These are phyloP conservation scores for Thelonectria rubi DNA, from an alignment of 2,329 filamentous ascomycete species.

Conservation along the genomic window DNA sequence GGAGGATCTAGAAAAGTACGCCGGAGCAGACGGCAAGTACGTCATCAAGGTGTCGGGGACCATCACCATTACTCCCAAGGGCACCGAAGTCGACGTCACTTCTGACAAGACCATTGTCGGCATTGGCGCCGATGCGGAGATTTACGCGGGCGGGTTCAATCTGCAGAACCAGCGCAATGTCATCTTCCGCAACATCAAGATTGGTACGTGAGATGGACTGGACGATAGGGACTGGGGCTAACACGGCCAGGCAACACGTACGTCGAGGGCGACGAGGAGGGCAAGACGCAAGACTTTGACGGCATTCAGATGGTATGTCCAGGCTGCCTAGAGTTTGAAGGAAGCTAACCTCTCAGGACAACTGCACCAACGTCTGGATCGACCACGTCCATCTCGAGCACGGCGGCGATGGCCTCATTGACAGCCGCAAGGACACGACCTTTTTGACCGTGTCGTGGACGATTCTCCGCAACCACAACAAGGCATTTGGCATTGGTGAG, in stretches of 20 bases:
- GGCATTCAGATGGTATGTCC: conserved; percentile 36
- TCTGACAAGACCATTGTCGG: conserved; percentile 41
- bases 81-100: conserved; percentile 36
- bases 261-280: conserved; percentile 34
- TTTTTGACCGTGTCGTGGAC: conserved; percentile 40
- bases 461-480: conserved; percentile 40
- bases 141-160: conserved; percentile 36
- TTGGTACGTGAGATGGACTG: conserved; percentile 21
- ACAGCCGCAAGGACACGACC: conserved; percentile 41
- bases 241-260: conserved; percentile 23
- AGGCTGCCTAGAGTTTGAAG: background rate
- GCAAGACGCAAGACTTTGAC: conserved; percentile 39
- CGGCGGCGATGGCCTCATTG: conserved; percentile 38
- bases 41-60: conserved; percentile 39
- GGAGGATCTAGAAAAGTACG: conserved; percentile 37
- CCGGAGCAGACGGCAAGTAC: conserved; percentile 31
- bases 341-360: conserved; percentile 15
- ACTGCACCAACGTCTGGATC: conserved; percentile 40
- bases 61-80: conserved; percentile 35
- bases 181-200: conserved; percentile 39
- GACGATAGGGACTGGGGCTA: background rate
- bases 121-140: conserved; percentile 36
- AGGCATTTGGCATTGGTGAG: conserved; percentile 41
- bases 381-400: conserved; percentile 39
- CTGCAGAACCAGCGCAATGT: conserved; percentile 35